Base-by-base conservation (phyloP, 1,139 yeast genomes). In the Geotrichum fermentans region DNA sequence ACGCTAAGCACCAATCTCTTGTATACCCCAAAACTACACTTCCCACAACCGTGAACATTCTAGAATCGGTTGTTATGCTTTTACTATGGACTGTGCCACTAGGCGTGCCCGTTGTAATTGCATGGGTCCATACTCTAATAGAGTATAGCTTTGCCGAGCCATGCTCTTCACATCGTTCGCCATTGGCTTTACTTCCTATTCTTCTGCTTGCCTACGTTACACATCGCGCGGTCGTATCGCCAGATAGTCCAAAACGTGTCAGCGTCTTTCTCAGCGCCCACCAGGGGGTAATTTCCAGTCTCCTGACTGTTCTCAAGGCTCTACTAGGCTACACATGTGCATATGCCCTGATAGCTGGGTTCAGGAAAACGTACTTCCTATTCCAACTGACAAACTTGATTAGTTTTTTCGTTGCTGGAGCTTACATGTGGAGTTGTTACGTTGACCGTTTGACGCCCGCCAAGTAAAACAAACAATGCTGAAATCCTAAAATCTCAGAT, bases 81-180 rank as follows among this genome's bases (percentile, higher is more conserved):
- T 51, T 67, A 20, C 45, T 66, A 1, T 68, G 70, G 67, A 55
- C 63, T 1, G 50, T 64, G 1, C 58, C 63, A 3, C 59, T 68
- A 10, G 65, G 69, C 38, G 61, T 61, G 5, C 72, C 72, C 1
- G 58, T 66, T 5, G 40, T 65, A 16, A 61, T 59, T 1, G 69
- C 69, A 2, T 68, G 72, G 72, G 47, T 59, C 7, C 66, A 63
- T 41, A 66, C 67, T 35, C 54, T 66, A 46, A 58, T 59, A 32
- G 52, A 58, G 33, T 52, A 60, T 32, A 61, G 69, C 61, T 52
- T 63, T 11, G 51, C 61, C 42, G 60, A 38, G 28, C 47, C 62
- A 8, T 66, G 68, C 39, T 59, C 69, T 1, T 58, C 69, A 1
- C 54, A 58, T 30, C 56, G 61, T 45, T 67, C 66, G 48, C 50